Conservation (phyloP, 768 basidiomycete genomes). For the Sutorius australiensis region DNA sequence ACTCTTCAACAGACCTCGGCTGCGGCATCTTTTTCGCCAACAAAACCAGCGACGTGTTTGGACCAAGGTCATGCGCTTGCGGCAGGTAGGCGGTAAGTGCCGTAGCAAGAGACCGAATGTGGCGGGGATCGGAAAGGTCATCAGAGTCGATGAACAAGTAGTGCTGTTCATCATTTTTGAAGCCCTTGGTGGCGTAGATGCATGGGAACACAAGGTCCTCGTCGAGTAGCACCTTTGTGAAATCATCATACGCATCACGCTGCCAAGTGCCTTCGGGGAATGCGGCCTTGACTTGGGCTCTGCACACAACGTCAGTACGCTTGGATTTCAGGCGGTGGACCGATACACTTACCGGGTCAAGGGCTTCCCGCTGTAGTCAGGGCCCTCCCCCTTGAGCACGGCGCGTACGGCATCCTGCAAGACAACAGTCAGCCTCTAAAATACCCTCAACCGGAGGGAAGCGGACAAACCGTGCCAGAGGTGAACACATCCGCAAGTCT, state of each 20-base stretch:
- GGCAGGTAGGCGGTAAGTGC: conserved; percentile 14
- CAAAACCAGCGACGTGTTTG: conserved; percentile 20
- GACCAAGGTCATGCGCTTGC: conserved; percentile 15
- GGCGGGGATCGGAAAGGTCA: conserved; percentile 20
- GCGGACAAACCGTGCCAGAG: conserved; percentile 7
- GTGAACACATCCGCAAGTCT: conserved; percentile 2
- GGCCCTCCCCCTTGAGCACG: background rate
- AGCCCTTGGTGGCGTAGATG: conserved; percentile 22
- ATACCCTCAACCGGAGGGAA: background rate
- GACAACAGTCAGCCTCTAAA: background rate
- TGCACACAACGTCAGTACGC: background rate
- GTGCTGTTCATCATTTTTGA: conserved; percentile 19
- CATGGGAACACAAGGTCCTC: conserved; percentile 21
- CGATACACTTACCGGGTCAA: conserved; percentile 12
- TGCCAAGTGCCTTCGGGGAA: conserved; percentile 19
- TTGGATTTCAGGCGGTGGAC: too few species aligned
- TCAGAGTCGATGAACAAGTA: conserved; percentile 24
- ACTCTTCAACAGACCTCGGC: conserved; percentile 15
- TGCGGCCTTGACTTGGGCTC: conserved; percentile 12
- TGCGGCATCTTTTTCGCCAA: conserved; percentile 13
- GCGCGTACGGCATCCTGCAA: conserved; percentile 3
- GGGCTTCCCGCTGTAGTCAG: conserved; percentile 7
- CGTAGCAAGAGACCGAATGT: conserved; percentile 17
- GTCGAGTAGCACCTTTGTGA: conserved; percentile 19
- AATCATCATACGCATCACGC: conserved; percentile 16